These are phyloP conservation scores for Kurtzmaniella quercitrusa DNA, from an alignment of 1,139 yeast species.

Conservation along the genomic window DNA sequence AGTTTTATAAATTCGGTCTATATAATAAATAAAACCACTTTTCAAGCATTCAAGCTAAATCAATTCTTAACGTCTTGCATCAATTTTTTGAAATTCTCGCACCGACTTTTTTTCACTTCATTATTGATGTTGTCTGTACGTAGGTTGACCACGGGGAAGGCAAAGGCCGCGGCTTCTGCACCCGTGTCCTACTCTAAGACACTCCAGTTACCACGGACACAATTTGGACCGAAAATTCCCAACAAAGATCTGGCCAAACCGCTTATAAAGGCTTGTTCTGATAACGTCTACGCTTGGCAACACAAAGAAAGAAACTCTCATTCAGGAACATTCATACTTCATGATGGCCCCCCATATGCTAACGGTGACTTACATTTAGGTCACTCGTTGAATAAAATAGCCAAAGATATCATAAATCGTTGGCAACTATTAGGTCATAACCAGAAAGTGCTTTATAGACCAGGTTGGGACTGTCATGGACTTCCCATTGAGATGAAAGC, in stretches of 20 bases:
- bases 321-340: slow-evolving; percentile 54
- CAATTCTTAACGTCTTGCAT: too few relatives aligned
- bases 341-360: slow-evolving; percentile 99
- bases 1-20: too few relatives aligned
- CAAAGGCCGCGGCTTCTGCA: neutral
- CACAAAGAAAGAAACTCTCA: slow-evolving; percentile 18
- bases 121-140: neutral
- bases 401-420: slow-evolving; percentile 82
- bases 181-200: slow-evolving; percentile 26
- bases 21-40: too few relatives aligned
- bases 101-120: too few relatives aligned
- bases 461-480: slow-evolving; percentile 99
- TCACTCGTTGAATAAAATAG: slow-evolving; percentile 84
- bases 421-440: slow-evolving; percentile 59
- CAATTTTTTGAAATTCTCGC: too few relatives aligned
- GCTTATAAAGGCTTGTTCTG: slow-evolving; percentile 26
- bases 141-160: neutral
- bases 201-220: slow-evolving; percentile 37
- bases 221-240: slow-evolving; percentile 42
- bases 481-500: slow-evolving; percentile 92
- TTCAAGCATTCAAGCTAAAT: too few relatives aligned
- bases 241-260: slow-evolving; percentile 20
- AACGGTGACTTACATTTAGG: slow-evolving; percentile 93
- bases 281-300: slow-evolving; percentile 36
- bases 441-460: slow-evolving; percentile 62